phyloP scores from a whole-genome alignment of 306 rosid genomes.

The Pueraria montana region DNA sequence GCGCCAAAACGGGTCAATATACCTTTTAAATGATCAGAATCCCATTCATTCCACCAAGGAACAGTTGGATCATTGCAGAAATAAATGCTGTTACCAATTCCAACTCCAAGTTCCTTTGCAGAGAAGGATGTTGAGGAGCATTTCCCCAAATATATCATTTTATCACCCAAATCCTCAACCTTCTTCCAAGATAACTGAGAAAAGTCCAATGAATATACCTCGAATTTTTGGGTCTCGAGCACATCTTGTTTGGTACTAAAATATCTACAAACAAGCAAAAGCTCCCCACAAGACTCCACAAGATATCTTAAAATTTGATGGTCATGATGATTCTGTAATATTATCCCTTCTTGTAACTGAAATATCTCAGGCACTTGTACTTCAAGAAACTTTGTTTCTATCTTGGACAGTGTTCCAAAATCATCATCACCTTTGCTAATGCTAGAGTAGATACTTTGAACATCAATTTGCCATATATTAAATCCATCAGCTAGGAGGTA shows the following conservation, averaged over 20 bases:
- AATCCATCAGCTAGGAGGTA: constrained; percentile 60
- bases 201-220: constrained; percentile 55
- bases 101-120: constrained; percentile 58
- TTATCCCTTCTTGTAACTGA: constrained; percentile 8
- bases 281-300: constrained; percentile 64
- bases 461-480: constrained; percentile 56
- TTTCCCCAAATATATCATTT: constrained; percentile 64
- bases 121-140: constrained; percentile 65
- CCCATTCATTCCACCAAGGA: constrained; percentile 87
- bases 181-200: constrained; percentile 57
- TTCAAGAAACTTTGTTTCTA: constrained; percentile 54
- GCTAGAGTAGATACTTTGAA: constrained; percentile 36
- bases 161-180: constrained; percentile 57
- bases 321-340: constrained; percentile 11
- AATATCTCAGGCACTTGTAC: constrained; percentile 48
- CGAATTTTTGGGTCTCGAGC: constrained; percentile 58
- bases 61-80: constrained; percentile 62
- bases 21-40: constrained; percentile 61
- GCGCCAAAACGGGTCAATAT: constrained; percentile 50
- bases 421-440: constrained; percentile 28
- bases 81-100: constrained; percentile 52
- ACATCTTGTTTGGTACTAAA: constrained; percentile 48
- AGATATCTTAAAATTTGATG: constrained; percentile 58
- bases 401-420: constrained; percentile 36
- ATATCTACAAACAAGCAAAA: constrained; percentile 67